Percentiles rank a stretch among this genome's conserved stretches.
Evolutionary conservation across 768 basidiomycete genomes (phyloP).

Genomic region (Mycena rosella): DNA sequence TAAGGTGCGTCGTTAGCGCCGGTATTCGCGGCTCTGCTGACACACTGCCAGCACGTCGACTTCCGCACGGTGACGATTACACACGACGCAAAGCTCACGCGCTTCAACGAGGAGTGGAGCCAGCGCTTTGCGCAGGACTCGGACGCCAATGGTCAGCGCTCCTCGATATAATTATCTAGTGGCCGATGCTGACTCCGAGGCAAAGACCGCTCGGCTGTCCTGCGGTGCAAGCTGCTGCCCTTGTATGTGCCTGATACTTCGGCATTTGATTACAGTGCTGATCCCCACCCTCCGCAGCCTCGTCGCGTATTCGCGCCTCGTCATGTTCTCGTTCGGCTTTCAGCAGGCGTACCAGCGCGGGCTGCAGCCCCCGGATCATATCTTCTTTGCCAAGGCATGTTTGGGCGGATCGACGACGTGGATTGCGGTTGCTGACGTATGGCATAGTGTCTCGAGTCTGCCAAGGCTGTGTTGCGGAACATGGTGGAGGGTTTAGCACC

Average conservation of each 20-base stretch:
- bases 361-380: conserved; percentile 68
- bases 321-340: conserved; percentile 91
- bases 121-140: conserved; percentile 70
- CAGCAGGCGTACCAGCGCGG: conserved; percentile 85
- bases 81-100: conserved; percentile 69
- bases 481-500: conserved; percentile 77
- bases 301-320: conserved; percentile 81
- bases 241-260: conserved; percentile 65
- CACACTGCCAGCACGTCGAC: conserved; percentile 64
- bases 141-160: conserved; percentile 63
- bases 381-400: conserved; percentile 77
- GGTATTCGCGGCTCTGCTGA: neutral
- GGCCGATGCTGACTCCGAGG: conserved; percentile 9
- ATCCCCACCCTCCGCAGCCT: conserved; percentile 58
- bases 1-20: conserved; percentile 58
- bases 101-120: conserved; percentile 78
- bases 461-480: conserved; percentile 72
- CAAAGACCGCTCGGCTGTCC: conserved; percentile 67
- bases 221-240: conserved; percentile 77
- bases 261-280: conserved; percentile 7
- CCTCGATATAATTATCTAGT: neutral
- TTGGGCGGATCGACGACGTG: neutral
- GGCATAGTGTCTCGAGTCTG: conserved; percentile 75
- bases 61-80: conserved; percentile 73
- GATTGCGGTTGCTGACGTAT: conserved; percentile 18